A percentile compares a stretch with the other conserved stretches of the same genome.
These are phyloP conservation scores for Scutellaria barbata DNA, from an alignment of 257 asterid genomes.

Conservation along the genomic window DNA sequence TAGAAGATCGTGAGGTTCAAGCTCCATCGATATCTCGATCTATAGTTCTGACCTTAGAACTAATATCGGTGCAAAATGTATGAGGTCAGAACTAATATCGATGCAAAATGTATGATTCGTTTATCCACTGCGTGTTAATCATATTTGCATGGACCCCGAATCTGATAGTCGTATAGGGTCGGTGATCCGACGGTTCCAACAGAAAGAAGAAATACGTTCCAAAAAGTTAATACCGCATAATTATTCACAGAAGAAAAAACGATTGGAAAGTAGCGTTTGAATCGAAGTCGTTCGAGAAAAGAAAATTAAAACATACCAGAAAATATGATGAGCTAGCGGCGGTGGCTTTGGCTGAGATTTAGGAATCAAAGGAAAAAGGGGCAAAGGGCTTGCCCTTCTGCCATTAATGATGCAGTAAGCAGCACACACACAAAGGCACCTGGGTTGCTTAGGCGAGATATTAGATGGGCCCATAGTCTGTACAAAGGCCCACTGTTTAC, in stretches of 20 bases:
- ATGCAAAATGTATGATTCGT: no score
- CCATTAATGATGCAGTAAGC: slow-evolving; percentile 27
- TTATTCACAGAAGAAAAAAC: neutral
- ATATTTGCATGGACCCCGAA: no score
- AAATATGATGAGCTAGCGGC: slow-evolving; percentile 12
- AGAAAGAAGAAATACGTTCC: neutral
- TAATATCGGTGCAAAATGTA: no score
- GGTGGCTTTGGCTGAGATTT: slow-evolving; percentile 20
- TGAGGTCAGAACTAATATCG: no score
- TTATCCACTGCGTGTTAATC: no score
- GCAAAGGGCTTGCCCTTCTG: neutral
- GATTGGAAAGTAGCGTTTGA: neutral
- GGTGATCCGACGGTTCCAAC: no score
- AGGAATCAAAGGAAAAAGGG: slow-evolving; percentile 13
- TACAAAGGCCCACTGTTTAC: slow-evolving; percentile 5
- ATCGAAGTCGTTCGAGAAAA: neutral
- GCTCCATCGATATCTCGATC: no score
- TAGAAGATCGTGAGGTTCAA: no score
- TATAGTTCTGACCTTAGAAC: no score
- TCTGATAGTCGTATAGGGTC: no score
- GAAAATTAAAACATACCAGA: slow-evolving; percentile 7
- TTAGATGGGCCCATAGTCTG: slow-evolving; percentile 29
- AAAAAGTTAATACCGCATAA: neutral
- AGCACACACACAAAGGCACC: neutral
- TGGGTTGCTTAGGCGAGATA: slow-evolving; percentile 9